A percentile compares a stretch with the other conserved stretches of the same genome.
Conservation (phyloP, 192 early-diverging fungal genomes). For the Coemansia biformis region DNA sequence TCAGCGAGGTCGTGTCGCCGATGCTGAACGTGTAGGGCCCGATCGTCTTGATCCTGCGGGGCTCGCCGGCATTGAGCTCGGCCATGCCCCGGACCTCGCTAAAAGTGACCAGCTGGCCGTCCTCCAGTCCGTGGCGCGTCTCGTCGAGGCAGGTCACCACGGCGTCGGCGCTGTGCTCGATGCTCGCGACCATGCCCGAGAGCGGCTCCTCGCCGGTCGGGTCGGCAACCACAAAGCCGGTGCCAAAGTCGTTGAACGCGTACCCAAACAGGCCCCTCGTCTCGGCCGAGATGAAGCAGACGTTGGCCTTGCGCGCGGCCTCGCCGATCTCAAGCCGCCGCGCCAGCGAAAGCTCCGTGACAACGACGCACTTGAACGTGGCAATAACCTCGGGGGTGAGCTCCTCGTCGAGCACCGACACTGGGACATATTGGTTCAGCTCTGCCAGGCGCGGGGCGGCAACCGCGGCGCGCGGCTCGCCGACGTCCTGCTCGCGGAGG, state of each 20-base stretch:
- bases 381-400: slow-evolving; percentile 63
- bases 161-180: slow-evolving; percentile 70
- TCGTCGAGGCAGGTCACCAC: slow-evolving; percentile 96
- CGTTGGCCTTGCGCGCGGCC: slow-evolving; percentile 62
- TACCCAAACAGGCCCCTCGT: slow-evolving; percentile 87
- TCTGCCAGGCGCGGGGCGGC: slow-evolving; percentile 80
- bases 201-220: slow-evolving; percentile 89
- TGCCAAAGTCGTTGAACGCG: slow-evolving; percentile 94
- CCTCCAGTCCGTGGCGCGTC: slow-evolving; percentile 94
- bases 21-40: slow-evolving; percentile 96
- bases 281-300: slow-evolving; percentile 87
- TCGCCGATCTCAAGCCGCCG: slow-evolving; percentile 83
- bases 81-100: slow-evolving; percentile 90
- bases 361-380: slow-evolving; percentile 73
- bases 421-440: slow-evolving; percentile 96
- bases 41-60: slow-evolving; percentile 78
- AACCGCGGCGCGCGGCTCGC: slow-evolving; percentile 74
- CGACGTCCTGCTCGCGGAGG: slow-evolving; percentile 75
- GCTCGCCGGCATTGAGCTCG: slow-evolving; percentile 73
- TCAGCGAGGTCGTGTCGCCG: slow-evolving; percentile 76
- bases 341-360: slow-evolving; percentile 72
- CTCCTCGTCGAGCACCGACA: slow-evolving; percentile 73
- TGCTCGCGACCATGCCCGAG: slow-evolving; percentile 85
- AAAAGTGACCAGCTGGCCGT: slow-evolving; percentile 94
- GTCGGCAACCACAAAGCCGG: slow-evolving; percentile 79